Percentiles rank a stretch among this genome's conserved stretches.
phyloP scores from a whole-genome alignment of 495 filamentous ascomycete species.

The Penicilliopsis zonata region DNA sequence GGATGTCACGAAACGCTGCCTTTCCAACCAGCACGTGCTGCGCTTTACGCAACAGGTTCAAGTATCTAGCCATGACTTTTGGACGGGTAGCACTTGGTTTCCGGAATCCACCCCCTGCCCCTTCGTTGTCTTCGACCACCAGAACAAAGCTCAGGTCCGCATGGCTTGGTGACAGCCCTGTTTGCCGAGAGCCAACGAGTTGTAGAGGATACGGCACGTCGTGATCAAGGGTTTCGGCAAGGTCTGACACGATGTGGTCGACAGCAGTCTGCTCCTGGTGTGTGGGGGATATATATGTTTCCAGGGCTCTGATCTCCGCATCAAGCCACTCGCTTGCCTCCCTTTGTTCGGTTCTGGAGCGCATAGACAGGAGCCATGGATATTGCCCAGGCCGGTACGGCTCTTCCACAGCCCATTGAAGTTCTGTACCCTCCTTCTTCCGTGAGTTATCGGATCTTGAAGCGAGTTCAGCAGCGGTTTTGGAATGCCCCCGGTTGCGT shows the following conservation, averaged over 20 bases:
- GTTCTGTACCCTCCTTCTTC: background rate
- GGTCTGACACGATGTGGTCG: conserved; percentile 13
- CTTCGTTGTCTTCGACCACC: conserved; percentile 11
- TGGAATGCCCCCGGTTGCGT: no score
- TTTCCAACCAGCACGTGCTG: conserved; percentile 8
- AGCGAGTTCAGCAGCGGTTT: no score
- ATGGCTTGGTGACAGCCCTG: conserved; percentile 35
- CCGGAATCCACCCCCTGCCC: conserved; percentile 9
- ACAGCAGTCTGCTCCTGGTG: conserved; percentile 17
- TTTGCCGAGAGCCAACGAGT: conserved; percentile 39
- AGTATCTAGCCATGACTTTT: conserved; percentile 11
- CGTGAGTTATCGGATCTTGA: background rate
- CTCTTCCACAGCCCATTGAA: conserved; percentile 9
- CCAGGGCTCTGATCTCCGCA: conserved; percentile 34
- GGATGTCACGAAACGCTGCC: conserved; percentile 6
- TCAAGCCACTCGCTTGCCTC: conserved; percentile 19
- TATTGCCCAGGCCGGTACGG: conserved; percentile 7
- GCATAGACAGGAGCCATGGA: conserved; percentile 21
- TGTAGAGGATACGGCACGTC: conserved; percentile 17
- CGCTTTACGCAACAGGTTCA: conserved; percentile 12
- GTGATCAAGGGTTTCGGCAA: conserved; percentile 11
- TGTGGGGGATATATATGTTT: conserved; percentile 28
- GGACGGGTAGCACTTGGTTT: conserved; percentile 22
- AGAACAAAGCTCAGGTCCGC: conserved; percentile 41
- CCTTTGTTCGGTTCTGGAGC: conserved; percentile 1